These are phyloP conservation scores for Suillus subluteus DNA, from an alignment of 768 basidiomycete genomes.

Conservation along the genomic window DNA sequence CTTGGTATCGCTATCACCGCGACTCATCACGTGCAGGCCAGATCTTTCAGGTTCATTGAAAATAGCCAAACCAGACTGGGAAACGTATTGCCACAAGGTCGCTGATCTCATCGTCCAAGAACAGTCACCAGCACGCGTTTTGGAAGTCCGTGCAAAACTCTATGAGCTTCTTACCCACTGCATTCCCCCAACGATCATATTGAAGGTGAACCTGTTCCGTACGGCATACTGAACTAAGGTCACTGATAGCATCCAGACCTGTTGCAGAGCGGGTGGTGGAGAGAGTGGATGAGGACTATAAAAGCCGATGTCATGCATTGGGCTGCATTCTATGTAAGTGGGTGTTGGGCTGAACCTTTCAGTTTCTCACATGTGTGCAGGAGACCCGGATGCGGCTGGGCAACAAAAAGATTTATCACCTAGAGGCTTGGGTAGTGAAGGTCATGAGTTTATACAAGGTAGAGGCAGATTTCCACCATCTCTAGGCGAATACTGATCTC, in stretches of 20 bases:
- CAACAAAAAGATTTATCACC: constrained; percentile 91
- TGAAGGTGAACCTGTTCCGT: constrained; percentile 67
- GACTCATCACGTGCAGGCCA: constrained; percentile 50
- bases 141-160: constrained; percentile 91
- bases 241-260: constrained; percentile 56
- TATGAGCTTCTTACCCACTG: constrained; percentile 97
- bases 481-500: constrained; percentile 9
- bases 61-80: constrained; percentile 99
- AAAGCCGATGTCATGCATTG: constrained; percentile 97
- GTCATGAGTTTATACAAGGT: constrained; percentile 93
- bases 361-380: constrained; percentile 41
- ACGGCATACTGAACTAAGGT: constrained; percentile 2
- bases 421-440: constrained; percentile 97
- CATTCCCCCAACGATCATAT: constrained; percentile 88
- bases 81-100: constrained; percentile 92
- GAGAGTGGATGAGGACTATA: constrained; percentile 83
- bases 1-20: background rate
- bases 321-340: constrained; percentile 92
- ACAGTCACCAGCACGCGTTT: constrained; percentile 85
- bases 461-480: constrained; percentile 11
- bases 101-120: constrained; percentile 89
- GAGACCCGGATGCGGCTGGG: constrained; percentile 97
- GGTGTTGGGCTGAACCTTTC: background rate
- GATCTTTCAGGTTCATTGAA: constrained; percentile 77
- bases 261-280: constrained; percentile 88